These are phyloP conservation scores for Camillea tinctor DNA, from an alignment of 2,329 filamentous ascomycete genomes.

Conservation along the genomic window DNA sequence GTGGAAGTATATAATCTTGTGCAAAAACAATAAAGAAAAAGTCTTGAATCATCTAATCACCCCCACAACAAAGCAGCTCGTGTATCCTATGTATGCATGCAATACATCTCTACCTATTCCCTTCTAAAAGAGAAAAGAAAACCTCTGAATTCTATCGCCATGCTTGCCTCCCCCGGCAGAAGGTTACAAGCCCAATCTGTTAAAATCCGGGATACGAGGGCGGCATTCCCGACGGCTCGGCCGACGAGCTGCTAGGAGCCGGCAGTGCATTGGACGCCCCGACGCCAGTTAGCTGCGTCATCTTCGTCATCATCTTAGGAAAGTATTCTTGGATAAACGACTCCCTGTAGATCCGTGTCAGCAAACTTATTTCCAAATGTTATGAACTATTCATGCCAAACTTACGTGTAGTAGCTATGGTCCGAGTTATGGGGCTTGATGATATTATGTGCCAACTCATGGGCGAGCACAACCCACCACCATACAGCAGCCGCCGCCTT, in stretches of 20 bases:
- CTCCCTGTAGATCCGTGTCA: constrained; percentile 52
- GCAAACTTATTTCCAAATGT: neutral
- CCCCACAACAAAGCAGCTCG: too few relatives aligned
- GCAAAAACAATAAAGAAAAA: neutral
- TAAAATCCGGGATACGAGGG: constrained; percentile 18
- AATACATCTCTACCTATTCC: neutral
- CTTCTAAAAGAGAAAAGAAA: neutral
- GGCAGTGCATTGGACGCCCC: neutral
- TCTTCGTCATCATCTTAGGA: constrained; percentile 61
- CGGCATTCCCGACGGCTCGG: constrained; percentile 2
- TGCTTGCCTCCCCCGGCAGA: too few relatives aligned
- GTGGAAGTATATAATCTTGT: too few relatives aligned
- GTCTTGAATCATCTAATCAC: neutral
- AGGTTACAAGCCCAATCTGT: neutral
- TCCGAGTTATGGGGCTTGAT: constrained; percentile 73
- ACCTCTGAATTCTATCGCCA: too few relatives aligned
- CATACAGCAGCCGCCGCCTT: constrained; percentile 72
- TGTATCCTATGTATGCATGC: neutral
- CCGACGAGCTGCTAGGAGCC: constrained; percentile 1
- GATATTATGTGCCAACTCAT: constrained; percentile 94
- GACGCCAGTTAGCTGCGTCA: constrained; percentile 26
- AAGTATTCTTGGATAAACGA: constrained; percentile 79
- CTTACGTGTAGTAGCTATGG: constrained; percentile 79
- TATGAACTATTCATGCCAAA: constrained; percentile 10
- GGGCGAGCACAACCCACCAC: constrained; percentile 95